Percentiles rank a stretch among this genome's conserved stretches.
These are phyloP conservation scores for Aspergillus sp. DNA, from an alignment of 2,329 filamentous ascomycete species.

Conservation along the genomic window DNA sequence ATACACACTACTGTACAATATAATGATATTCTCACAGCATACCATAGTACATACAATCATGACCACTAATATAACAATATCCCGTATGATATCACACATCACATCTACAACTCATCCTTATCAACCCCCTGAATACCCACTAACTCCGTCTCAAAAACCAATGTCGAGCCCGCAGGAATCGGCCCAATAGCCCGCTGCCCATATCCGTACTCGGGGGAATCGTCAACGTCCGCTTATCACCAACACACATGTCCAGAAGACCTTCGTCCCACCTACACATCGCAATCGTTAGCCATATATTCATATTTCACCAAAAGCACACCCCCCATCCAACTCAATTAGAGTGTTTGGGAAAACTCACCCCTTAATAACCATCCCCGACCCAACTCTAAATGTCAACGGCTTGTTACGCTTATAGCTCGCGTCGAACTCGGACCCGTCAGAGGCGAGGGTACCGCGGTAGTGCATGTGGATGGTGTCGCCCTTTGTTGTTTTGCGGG, in stretches of 20 bases:
- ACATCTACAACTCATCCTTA: slow-evolving; percentile 41
- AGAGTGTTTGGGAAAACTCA: slow-evolving; percentile 42
- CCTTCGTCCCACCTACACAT: slow-evolving; percentile 76
- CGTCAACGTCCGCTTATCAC: slow-evolving; percentile 83
- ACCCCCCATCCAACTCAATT: background rate
- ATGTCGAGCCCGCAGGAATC: slow-evolving; percentile 74
- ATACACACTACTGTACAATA: background rate
- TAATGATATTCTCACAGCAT: slow-evolving; percentile 1
- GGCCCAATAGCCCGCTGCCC: slow-evolving; percentile 71
- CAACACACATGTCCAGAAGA: slow-evolving; percentile 88
- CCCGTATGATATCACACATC: background rate
- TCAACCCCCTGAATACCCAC: slow-evolving; percentile 73
- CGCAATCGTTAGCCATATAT: slow-evolving; percentile 11
- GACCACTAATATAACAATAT: background rate
- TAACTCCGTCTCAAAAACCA: slow-evolving; percentile 91
- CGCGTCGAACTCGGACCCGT: slow-evolving; percentile 79
- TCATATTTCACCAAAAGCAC: background rate
- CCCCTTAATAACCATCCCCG: slow-evolving; percentile 84
- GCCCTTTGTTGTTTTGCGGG: slow-evolving; percentile 68
- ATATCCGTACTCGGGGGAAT: slow-evolving; percentile 85
- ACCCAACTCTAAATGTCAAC: slow-evolving; percentile 73
- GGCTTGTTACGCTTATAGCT: slow-evolving; percentile 72
- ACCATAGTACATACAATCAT: too few species aligned
- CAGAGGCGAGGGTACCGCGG: slow-evolving; percentile 68
- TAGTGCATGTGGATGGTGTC: slow-evolving; percentile 87